Conservation (phyloP, 106 monocot genomes). For the Acorus calamus region DNA sequence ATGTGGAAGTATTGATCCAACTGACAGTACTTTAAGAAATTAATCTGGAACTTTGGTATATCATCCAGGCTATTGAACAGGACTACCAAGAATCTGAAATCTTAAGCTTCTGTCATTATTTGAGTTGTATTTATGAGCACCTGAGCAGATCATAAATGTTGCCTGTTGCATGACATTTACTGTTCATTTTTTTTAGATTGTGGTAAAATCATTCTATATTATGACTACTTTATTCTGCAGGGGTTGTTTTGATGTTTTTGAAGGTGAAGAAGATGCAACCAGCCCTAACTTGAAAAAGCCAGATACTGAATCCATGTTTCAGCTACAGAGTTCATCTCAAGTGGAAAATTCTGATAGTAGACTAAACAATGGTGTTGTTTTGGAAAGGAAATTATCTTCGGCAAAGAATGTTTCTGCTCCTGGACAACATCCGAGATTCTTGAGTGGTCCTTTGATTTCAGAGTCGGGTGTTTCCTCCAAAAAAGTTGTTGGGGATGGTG, state of each 20-base stretch:
- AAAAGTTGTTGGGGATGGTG: constrained; percentile 23
- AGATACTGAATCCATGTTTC: constrained; percentile 15
- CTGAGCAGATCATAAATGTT: no score
- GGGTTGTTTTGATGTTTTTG: constrained; percentile 81
- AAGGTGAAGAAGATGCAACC: constrained; percentile 36
- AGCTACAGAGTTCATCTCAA: constrained; percentile 16
- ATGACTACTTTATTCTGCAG: constrained; percentile 25
- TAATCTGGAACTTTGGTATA: no score
- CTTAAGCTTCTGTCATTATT: no score
- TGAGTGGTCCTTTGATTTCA: constrained; percentile 57
- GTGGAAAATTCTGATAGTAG: constrained; percentile 13
- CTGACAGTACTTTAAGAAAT: no score
- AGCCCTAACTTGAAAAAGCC: constrained; percentile 20
- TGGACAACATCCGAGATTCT: constrained; percentile 34
- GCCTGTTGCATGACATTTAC: no score
- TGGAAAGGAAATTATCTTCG: constrained; percentile 35
- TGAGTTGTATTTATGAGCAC: no score
- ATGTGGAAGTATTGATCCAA: no score
- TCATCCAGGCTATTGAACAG: no score
- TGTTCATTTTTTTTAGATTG: neutral
- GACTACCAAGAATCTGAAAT: no score
- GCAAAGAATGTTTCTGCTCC: constrained; percentile 20
- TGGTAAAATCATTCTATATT: neutral
- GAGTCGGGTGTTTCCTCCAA: constrained; percentile 39
- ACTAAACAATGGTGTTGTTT: constrained; percentile 20